Percentiles rank a stretch among this genome's conserved stretches.
These are phyloP conservation scores for Septoria linicola DNA, from an alignment of 2,329 filamentous ascomycete species.

Conservation along the genomic window DNA sequence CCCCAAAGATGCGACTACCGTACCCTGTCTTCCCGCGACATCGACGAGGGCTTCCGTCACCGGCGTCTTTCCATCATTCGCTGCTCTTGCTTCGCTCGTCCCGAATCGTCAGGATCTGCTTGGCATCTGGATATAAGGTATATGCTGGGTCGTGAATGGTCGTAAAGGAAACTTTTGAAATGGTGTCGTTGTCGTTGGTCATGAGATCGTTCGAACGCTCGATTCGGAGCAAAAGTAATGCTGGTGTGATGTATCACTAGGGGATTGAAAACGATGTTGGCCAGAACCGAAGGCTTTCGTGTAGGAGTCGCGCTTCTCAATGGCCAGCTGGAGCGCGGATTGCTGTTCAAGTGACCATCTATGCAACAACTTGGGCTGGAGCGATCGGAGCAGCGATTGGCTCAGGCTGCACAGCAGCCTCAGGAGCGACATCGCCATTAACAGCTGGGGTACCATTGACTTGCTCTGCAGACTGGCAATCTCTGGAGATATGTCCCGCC, in stretches of 20 bases:
- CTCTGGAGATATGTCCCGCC: slow-evolving; percentile 91
- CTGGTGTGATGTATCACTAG: slow-evolving; percentile 17
- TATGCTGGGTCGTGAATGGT: slow-evolving; percentile 34
- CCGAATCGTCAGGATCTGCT: slow-evolving; percentile 9
- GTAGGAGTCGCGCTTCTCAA: slow-evolving; percentile 12
- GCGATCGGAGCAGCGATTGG: slow-evolving; percentile 43
- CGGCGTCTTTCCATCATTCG: slow-evolving; percentile 26
- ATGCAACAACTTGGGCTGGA: slow-evolving; percentile 48
- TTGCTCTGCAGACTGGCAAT: slow-evolving; percentile 65
- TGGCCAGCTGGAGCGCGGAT: slow-evolving; percentile 24
- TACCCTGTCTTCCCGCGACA: slow-evolving; percentile 18
- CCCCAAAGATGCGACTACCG: slow-evolving; percentile 17
- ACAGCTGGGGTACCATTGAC: slow-evolving; percentile 34
- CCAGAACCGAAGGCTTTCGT: slow-evolving; percentile 22
- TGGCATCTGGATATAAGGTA: slow-evolving; percentile 30
- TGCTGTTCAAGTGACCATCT: slow-evolving; percentile 24
- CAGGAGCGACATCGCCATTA: slow-evolving; percentile 36
- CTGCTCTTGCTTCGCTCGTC: slow-evolving; percentile 20
- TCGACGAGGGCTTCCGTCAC: slow-evolving; percentile 28
- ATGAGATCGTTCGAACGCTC: slow-evolving; percentile 34
- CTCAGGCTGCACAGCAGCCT: slow-evolving; percentile 42
- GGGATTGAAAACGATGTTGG: slow-evolving; percentile 18
- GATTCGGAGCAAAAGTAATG: slow-evolving; percentile 23
- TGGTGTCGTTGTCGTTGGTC: slow-evolving; percentile 26
- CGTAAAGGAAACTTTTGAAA: slow-evolving; percentile 33